These are phyloP conservation scores for Pseudonitzschia delicatissima DNA, from an alignment of 108 stramenopile species.

Conservation along the genomic window DNA sequence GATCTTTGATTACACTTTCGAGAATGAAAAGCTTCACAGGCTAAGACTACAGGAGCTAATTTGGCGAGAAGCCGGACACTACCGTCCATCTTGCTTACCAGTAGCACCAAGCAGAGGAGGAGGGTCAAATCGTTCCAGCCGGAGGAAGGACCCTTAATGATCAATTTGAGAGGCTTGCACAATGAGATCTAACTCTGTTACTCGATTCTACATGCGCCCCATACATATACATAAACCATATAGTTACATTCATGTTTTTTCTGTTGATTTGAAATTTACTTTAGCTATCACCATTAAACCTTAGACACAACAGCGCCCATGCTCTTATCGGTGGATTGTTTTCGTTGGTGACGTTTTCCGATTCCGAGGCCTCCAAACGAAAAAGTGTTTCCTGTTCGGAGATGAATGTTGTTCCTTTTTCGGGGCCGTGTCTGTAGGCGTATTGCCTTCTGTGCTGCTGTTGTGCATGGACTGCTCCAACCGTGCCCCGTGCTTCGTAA, in stretches of 20 bases:
- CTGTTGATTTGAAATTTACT: not conserved
- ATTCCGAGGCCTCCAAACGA: constrained; percentile 6
- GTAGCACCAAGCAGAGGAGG: constrained; percentile 53
- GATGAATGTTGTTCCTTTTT: not conserved
- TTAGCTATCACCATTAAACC: not conserved
- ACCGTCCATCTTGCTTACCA: constrained; percentile 76
- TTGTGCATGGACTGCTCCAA: too few relatives aligned
- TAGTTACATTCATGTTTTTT: not conserved
- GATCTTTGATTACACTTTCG: constrained; percentile 82
- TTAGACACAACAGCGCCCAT: constrained; percentile 3
- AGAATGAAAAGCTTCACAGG: constrained; percentile 79
- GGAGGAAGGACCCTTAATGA: constrained; percentile 28
- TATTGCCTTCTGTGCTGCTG: not conserved
- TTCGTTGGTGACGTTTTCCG: not conserved
- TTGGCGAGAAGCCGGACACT: constrained; percentile 87
- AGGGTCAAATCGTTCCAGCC: not conserved
- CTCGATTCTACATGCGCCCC: constrained; percentile 1
- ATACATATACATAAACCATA: not conserved
- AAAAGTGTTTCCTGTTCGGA: not conserved
- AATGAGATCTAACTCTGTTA: not conserved
- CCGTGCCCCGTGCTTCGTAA: constrained; percentile 41
- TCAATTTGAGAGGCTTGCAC: constrained; percentile 13
- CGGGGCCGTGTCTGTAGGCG: not conserved
- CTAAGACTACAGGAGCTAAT: constrained; percentile 82
- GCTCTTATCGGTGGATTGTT: not conserved